These are phyloP conservation scores for Diaporthe sp. DNA, from an alignment of 2,329 filamentous ascomycete species.

Conservation along the genomic window DNA sequence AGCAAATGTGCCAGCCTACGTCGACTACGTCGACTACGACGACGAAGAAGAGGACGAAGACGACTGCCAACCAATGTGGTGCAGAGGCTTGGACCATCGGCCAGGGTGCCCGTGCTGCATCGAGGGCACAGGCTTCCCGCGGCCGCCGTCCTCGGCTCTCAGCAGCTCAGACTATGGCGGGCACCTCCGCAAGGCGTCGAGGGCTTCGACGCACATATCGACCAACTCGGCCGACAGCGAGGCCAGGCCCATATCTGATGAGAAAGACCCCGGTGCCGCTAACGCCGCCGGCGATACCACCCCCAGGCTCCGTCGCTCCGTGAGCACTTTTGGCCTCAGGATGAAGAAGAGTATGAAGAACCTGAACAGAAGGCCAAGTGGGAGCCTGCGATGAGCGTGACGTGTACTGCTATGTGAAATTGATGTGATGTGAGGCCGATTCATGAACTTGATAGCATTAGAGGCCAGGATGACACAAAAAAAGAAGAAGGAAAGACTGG, in stretches of 20 bases:
- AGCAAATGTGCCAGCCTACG: background rate
- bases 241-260: background rate
- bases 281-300: background rate
- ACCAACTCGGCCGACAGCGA: background rate
- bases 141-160: background rate
- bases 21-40: background rate
- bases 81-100: background rate
- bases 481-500: background rate
- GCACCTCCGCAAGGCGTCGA: background rate
- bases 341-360: conserved; percentile 32
- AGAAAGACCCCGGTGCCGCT: background rate
- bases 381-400: background rate
- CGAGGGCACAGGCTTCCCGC: conserved; percentile 11
- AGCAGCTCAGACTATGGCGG: background rate
- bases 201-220: background rate
- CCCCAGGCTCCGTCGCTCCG: background rate
- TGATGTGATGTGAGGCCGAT: background rate
- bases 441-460: background rate
- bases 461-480: background rate
- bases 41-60: background rate
- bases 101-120: conserved; percentile 28
- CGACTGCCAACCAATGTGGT: conserved; percentile 5
- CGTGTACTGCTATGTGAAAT: background rate
- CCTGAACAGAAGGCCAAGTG: conserved; percentile 12
- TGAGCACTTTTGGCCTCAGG: conserved; percentile 12